These are phyloP conservation scores for Moelleriella libera DNA, from an alignment of 2,329 filamentous ascomycete species.

Conservation along the genomic window DNA sequence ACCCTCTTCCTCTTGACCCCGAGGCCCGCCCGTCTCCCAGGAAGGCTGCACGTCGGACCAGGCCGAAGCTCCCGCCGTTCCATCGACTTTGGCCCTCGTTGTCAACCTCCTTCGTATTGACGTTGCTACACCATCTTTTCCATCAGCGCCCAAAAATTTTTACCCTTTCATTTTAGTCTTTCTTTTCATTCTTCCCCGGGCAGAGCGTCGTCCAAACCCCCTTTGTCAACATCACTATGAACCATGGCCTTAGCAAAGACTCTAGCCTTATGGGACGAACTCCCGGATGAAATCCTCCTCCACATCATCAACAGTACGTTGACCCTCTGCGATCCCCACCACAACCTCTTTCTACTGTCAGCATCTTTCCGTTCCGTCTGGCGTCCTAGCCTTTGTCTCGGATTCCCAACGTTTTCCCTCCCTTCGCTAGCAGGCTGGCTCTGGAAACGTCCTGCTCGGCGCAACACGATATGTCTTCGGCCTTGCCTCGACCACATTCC, in stretches of 20 bases:
- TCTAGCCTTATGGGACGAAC: conserved; percentile 25
- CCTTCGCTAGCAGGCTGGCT: too few species aligned
- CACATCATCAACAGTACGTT: conserved; percentile 47
- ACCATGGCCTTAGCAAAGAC: conserved; percentile 13
- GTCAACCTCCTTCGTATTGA: too few species aligned
- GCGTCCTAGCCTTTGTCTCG: too few species aligned
- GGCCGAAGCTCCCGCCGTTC: too few species aligned
- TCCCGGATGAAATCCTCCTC: conserved; percentile 50
- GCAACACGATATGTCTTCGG: not conserved
- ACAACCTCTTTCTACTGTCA: not conserved
- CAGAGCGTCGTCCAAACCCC: not conserved
- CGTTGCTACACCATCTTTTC: too few species aligned
- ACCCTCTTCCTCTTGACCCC: too few species aligned
- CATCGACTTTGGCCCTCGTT: too few species aligned
- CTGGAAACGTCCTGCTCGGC: not conserved
- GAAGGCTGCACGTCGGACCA: too few species aligned
- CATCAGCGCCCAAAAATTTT: too few species aligned
- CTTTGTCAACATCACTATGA: conserved; percentile 7
- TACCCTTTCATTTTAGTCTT: not conserved
- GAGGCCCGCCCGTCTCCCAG: too few species aligned
- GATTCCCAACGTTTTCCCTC: too few species aligned
- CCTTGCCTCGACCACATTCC: not conserved
- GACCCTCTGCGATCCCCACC: not conserved
- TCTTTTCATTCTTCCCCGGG: not conserved
- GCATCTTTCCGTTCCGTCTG: too few species aligned